Evolutionary conservation across 2,329 filamentous ascomycete genomes (phyloP), one percentile per base, ranked within the genome.

Genomic region (Ilyonectria destructans): DNA sequence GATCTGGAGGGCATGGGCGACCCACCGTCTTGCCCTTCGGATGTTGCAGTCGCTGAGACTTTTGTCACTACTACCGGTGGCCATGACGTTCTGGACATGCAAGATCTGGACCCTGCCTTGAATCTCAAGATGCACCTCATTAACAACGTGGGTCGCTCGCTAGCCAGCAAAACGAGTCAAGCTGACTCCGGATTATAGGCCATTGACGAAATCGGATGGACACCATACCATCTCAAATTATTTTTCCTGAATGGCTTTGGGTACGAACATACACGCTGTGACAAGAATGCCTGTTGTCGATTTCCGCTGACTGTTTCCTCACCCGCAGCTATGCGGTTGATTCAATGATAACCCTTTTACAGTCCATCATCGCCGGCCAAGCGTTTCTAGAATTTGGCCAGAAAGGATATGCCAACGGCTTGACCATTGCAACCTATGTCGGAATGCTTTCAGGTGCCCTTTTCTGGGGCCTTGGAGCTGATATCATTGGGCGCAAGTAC

Each of bases 121-220:
- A 88, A 88, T 72, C 86, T 86, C 48, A 92, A 93, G 78, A 93
- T 92, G 89, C 86, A 90, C 72, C 82, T 93, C 31, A 86, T 93
- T 67, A 93, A 93, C 76, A 87, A 93, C 78, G 89, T 89, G 73
- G 80, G 86, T 26, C 19, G 15, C 19, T 33, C 17, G 3, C 21
- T 61, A 21, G 15, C 21, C 12, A 6, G 7, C 45, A 13, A 17
- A 17, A 17, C 6, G 26, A 5, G 26, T 17, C 33, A 10, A 21
- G 17, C 6, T 35, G 61, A 45, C 33, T 31, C 37, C 21, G 21
- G 13, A 23, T 7, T 19, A 10, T 68, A 82, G 85, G 82, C 82
- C 2, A 86, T 86, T 66, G 88, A 90, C 71, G 85, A 90, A 71
- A 89, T 91, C 67, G 89, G 89, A 13, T 89, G 88, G 84, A 91